These are phyloP conservation scores for Sabuloglossum arenarium DNA, from an alignment of 495 filamentous ascomycete genomes.

Conservation along the genomic window DNA sequence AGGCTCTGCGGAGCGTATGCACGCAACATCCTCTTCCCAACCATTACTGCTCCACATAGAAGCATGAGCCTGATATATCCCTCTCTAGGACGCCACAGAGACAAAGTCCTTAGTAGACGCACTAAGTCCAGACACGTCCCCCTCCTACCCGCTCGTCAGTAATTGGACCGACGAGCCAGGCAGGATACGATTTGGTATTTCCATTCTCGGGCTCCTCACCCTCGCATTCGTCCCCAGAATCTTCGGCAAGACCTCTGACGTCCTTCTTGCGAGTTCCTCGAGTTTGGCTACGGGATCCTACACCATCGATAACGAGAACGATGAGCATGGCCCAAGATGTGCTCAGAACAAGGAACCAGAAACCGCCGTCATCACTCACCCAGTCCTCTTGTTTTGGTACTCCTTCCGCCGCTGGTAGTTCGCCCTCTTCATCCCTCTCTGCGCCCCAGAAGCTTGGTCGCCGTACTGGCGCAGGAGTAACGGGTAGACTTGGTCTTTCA, in stretches of 20 bases:
- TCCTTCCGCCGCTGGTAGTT: conserved; percentile 52
- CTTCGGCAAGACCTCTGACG: conserved; percentile 2
- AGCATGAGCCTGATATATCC: too few relatives aligned
- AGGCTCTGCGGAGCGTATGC: too few relatives aligned
- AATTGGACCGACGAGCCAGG: conserved; percentile 1
- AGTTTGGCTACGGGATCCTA: conserved; percentile 6
- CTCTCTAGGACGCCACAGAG: neutral
- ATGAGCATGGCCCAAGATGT: conserved; percentile 1
- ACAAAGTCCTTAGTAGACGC: neutral
- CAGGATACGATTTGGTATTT: neutral
- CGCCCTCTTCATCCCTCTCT: conserved; percentile 29
- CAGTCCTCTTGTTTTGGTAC: conserved; percentile 72
- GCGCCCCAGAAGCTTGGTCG: conserved; percentile 30
- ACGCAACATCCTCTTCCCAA: too few relatives aligned
- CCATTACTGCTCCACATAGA: too few relatives aligned
- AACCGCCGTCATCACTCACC: conserved; percentile 53
- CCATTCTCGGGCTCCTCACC: neutral
- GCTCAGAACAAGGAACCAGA: conserved; percentile 11
- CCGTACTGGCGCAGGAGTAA: conserved; percentile 64
- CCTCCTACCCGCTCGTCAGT: neutral
- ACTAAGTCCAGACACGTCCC: neutral
- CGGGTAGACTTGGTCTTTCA: conserved; percentile 75
- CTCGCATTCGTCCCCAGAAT: neutral
- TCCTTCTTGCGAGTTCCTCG: conserved; percentile 2
- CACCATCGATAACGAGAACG: neutral